These are phyloP conservation scores for Penicillium verhagenii DNA, from an alignment of 495 filamentous ascomycete genomes.

Conservation along the genomic window DNA sequence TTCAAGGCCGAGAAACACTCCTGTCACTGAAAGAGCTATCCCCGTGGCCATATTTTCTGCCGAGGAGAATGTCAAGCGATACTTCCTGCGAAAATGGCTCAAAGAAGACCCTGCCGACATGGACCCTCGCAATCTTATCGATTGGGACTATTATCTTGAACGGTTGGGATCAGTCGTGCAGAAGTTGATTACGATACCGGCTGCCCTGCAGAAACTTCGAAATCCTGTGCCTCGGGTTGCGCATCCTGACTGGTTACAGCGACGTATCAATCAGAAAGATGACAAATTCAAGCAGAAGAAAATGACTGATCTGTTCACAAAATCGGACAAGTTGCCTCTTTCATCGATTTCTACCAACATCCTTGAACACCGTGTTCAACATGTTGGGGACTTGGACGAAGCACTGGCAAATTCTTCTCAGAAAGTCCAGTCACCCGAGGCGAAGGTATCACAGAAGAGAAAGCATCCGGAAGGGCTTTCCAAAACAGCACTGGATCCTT, in stretches of 20 bases:
- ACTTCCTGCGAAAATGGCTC: slow-evolving; percentile 92
- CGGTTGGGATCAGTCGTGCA: slow-evolving; percentile 94
- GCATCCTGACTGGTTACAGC: slow-evolving; percentile 95
- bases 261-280: slow-evolving; percentile 89
- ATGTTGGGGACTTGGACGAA: slow-evolving; percentile 77
- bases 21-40: slow-evolving; percentile 91
- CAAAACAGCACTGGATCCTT: slow-evolving; percentile 70
- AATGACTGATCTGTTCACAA: slow-evolving; percentile 89
- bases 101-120: slow-evolving; percentile 91
- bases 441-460: slow-evolving; percentile 71
- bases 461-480: slow-evolving; percentile 70
- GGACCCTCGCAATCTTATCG: slow-evolving; percentile 83
- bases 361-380: slow-evolving; percentile 54
- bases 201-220: slow-evolving; percentile 87
- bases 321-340: slow-evolving; percentile 71
- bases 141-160: slow-evolving; percentile 96
- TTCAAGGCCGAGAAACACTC: slow-evolving; percentile 77
- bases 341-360: slow-evolving; percentile 71
- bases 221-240: slow-evolving; percentile 92
- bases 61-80: slow-evolving; percentile 78
- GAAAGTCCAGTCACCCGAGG: slow-evolving; percentile 65
- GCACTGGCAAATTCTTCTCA: slow-evolving; percentile 66
- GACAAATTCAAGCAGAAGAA: slow-evolving; percentile 98
- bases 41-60: slow-evolving; percentile 97
- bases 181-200: slow-evolving; percentile 97